These are phyloP conservation scores for Raphidocelis subcapitata DNA, from an alignment of 139 green algal genomes.

Conservation along the genomic window DNA sequence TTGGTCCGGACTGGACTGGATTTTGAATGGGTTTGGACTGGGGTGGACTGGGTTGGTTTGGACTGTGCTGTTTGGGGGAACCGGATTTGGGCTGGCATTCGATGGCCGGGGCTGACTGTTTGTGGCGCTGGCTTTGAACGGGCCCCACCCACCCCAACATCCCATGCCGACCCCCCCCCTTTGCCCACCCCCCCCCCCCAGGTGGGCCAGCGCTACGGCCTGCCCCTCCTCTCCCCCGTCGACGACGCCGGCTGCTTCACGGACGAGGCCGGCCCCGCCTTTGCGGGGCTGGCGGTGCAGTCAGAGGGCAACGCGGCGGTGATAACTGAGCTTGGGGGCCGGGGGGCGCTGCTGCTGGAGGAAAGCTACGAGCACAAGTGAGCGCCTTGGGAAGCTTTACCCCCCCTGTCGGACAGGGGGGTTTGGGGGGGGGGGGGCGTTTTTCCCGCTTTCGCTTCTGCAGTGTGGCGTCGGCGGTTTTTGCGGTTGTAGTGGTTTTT, in stretches of 20 bases:
- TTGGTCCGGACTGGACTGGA: neutral
- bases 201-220: constrained; percentile 81
- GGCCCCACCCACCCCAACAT: neutral
- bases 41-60: neutral
- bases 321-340: constrained; percentile 28
- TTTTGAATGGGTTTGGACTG: neutral
- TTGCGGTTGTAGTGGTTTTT: no score
- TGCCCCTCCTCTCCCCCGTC: constrained; percentile 92
- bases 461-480: no score
- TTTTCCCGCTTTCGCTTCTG: no score
- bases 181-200: constrained; percentile 19
- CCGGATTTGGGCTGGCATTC: neutral
- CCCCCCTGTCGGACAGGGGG: no score
- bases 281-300: constrained; percentile 83
- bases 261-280: constrained; percentile 73
- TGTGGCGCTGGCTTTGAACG: no score
- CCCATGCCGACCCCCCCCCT: neutral
- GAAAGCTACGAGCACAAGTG: constrained; percentile 95
- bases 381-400: no score
- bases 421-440: no score
- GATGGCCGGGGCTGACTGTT: no score
- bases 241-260: constrained; percentile 96
- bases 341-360: constrained; percentile 77
- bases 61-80: neutral
- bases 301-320: constrained; percentile 86